phyloP scores from a whole-genome alignment of 352 stramenopile species.

The Paralagenidium karlingii region DNA sequence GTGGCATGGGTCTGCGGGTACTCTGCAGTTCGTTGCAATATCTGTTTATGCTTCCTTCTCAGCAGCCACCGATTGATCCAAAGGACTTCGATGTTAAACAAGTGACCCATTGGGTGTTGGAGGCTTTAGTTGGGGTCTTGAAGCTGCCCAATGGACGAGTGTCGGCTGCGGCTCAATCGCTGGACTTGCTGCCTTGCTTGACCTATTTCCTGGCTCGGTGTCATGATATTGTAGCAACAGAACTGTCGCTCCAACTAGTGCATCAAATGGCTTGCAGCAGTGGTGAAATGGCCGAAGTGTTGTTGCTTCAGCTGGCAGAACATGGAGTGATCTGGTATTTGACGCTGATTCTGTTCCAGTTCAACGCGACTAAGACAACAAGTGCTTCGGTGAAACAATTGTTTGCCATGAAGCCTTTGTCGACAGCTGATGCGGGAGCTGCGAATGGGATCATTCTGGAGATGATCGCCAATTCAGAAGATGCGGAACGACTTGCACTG shows the following conservation, averaged over 20 bases:
- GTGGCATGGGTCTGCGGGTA: conserved; percentile 49
- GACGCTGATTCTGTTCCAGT: conserved; percentile 64
- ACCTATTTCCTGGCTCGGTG: conserved; percentile 62
- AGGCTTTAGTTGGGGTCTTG: conserved; percentile 73
- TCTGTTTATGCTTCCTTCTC: conserved; percentile 43
- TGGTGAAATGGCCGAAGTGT: conserved; percentile 69
- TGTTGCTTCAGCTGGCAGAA: conserved; percentile 67
- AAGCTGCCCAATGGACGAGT: conserved; percentile 71
- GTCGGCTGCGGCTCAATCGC: conserved; percentile 63
- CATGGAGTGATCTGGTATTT: conserved; percentile 79
- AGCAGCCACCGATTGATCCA: too few species aligned
- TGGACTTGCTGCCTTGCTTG: conserved; percentile 69
- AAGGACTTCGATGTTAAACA: conserved; percentile 50
- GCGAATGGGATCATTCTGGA: conserved; percentile 31
- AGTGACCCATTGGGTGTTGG: conserved; percentile 65
- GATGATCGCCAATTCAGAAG: conserved; percentile 6
- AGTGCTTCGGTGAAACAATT: too few species aligned
- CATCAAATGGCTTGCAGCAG: conserved; percentile 70
- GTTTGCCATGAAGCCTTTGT: neutral
- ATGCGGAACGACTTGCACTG: conserved; percentile 24
- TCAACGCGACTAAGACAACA: conserved; percentile 14
- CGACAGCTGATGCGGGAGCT: conserved; percentile 6
- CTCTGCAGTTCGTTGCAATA: conserved; percentile 63
- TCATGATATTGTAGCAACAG: conserved; percentile 48
- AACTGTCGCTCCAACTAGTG: conserved; percentile 70